Evolutionary conservation across 768 basidiomycete genomes (phyloP).

Genomic region (Rhizopogon rudus): DNA sequence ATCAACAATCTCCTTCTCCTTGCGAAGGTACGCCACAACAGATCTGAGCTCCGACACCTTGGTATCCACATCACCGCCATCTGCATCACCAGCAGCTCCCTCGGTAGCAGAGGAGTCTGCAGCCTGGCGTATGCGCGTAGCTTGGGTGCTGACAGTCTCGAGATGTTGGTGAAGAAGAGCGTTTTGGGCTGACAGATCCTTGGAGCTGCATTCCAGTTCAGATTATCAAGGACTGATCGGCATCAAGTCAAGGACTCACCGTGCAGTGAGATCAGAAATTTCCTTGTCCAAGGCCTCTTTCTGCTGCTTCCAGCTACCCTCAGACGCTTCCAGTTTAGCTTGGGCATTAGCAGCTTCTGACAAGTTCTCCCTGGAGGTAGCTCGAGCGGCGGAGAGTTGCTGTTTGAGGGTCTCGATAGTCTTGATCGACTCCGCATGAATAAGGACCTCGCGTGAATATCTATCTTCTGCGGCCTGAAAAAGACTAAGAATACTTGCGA

Average conservation of each 20-base stretch:
- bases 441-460: conserved; percentile 75
- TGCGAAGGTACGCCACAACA: conserved; percentile 77
- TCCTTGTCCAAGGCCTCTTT: conserved; percentile 76
- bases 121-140: conserved; percentile 71
- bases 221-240: background rate
- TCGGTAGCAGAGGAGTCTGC: conserved; percentile 45
- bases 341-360: conserved; percentile 68
- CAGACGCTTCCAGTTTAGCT: conserved; percentile 65
- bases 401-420: conserved; percentile 57
- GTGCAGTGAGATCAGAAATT: conserved; percentile 59
- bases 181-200: conserved; percentile 76
- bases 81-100: conserved; percentile 36
- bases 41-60: conserved; percentile 72
- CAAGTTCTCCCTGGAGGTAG: conserved; percentile 50
- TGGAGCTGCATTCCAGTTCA: conserved; percentile 40
- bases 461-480: conserved; percentile 69
- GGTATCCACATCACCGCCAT: conserved; percentile 50
- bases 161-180: conserved; percentile 75
- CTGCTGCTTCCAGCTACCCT: conserved; percentile 79
- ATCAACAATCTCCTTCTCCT: conserved; percentile 91
- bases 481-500: background rate
- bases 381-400: conserved; percentile 50
- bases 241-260: conserved; percentile 38
- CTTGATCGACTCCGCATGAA: conserved; percentile 85
- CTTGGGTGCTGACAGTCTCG: conserved; percentile 78